These are phyloP conservation scores for Penicillium pancosmium DNA, from an alignment of 495 filamentous ascomycete genomes.

Conservation along the genomic window DNA sequence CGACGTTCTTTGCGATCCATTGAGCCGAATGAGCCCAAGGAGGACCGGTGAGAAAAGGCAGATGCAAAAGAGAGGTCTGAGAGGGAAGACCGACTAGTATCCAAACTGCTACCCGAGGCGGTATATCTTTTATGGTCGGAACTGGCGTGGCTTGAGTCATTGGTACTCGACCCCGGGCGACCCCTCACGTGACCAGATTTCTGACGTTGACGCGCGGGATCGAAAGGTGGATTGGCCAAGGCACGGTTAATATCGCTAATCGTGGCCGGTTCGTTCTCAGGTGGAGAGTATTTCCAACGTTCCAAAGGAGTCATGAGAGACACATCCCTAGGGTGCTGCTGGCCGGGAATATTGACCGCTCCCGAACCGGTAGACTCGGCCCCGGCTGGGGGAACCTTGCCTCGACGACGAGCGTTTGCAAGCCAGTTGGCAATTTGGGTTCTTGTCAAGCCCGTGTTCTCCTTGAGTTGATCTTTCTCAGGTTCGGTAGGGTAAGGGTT, in stretches of 20 bases:
- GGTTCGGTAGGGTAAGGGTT: slow-evolving; percentile 83
- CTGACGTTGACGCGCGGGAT: slow-evolving; percentile 51
- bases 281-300: slow-evolving; percentile 83
- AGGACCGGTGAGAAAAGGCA: slow-evolving; percentile 67
- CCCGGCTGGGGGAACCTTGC: slow-evolving; percentile 66
- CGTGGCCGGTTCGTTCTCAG: slow-evolving; percentile 83
- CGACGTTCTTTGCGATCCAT: slow-evolving; percentile 70
- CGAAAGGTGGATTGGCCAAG: slow-evolving; percentile 61
- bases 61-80: slow-evolving; percentile 71
- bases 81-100: slow-evolving; percentile 66
- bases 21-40: slow-evolving; percentile 68
- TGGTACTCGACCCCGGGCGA: slow-evolving; percentile 53
- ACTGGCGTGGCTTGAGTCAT: slow-evolving; percentile 65
- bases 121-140: slow-evolving; percentile 62
- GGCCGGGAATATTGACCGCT: slow-evolving; percentile 68
- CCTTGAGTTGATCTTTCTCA: slow-evolving; percentile 74
- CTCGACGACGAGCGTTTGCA: slow-evolving; percentile 78
- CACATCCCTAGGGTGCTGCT: slow-evolving; percentile 39
- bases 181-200: slow-evolving; percentile 45
- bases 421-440: slow-evolving; percentile 86
- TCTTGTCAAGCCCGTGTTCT: slow-evolving; percentile 71
- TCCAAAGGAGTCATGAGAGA: slow-evolving; percentile 80
- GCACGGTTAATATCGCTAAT: slow-evolving; percentile 78
- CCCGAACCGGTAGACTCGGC: slow-evolving; percentile 61
- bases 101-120: slow-evolving; percentile 72